phyloP scores from a whole-genome alignment of 2,329 filamentous ascomycete species.

The Aspergillus sergii region DNA sequence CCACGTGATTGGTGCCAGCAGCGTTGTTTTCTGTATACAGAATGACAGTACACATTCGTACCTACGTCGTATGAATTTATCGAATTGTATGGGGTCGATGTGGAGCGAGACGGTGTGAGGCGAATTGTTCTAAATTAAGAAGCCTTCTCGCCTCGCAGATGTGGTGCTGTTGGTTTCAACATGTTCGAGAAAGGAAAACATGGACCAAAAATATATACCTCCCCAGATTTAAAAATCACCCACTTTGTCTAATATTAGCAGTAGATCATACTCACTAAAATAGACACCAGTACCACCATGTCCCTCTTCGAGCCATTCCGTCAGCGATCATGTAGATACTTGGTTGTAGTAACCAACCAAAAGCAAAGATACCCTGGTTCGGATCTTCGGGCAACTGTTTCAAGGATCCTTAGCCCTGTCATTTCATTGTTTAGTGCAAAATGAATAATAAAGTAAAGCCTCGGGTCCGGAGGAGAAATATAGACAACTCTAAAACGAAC shows the following conservation, averaged over 20 bases:
- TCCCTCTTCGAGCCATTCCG: not conserved
- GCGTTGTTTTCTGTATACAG: not conserved
- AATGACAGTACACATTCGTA: not conserved
- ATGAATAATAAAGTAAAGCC: not conserved
- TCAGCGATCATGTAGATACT: not conserved
- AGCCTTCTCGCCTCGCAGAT: not conserved
- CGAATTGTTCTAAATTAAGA: not conserved
- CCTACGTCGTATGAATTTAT: not conserved
- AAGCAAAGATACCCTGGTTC: not conserved
- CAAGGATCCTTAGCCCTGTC: not conserved
- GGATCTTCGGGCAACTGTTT: not conserved
- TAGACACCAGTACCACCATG: not conserved
- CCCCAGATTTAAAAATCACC: not conserved
- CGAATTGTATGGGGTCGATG: not conserved
- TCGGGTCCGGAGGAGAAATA: not conserved
- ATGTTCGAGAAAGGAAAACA: not conserved
- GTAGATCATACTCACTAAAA: not conserved
- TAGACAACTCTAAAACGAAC: not conserved
- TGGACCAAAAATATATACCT: not conserved
- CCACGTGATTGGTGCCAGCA: not conserved
- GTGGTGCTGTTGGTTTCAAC: not conserved
- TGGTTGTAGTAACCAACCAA: not conserved
- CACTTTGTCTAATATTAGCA: not conserved
- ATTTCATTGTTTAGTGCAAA: not conserved
- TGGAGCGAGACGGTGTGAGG: not conserved